phyloP scores from a whole-genome alignment of 83 land plant species.

The Thuja plicata region DNA sequence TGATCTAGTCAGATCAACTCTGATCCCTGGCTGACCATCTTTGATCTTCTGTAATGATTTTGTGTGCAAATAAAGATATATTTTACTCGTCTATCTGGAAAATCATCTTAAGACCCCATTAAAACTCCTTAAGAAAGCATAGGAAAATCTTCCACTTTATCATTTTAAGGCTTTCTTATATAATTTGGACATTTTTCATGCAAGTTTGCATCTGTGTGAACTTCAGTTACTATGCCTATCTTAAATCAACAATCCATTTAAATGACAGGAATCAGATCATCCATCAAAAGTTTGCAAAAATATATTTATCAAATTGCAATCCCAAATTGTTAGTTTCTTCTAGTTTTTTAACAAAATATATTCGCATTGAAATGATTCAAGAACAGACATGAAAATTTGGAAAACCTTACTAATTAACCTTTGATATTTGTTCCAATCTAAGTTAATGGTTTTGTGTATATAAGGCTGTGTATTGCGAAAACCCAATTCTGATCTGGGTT shows the following conservation, averaged over 20 bases:
- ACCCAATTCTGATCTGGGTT: too few species aligned
- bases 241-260: not conserved
- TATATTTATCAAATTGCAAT: not conserved
- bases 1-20: too few species aligned
- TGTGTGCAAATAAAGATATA: too few species aligned
- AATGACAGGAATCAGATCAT: too few species aligned
- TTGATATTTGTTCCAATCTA: too few species aligned
- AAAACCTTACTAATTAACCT: too few species aligned
- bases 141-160: not conserved
- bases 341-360: not conserved
- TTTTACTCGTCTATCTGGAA: too few species aligned
- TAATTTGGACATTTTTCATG: not conserved
- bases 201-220: not conserved
- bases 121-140: not conserved
- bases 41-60: too few species aligned
- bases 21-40: too few species aligned
- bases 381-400: not conserved
- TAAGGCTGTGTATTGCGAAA: too few species aligned
- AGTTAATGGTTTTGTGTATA: not conserved
- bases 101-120: not conserved
- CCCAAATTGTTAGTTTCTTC: not conserved
- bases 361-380: too few species aligned
- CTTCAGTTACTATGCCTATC: not conserved
- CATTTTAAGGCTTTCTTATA: not conserved
- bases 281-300: not conserved